These are phyloP conservation scores for Scheffersomyces titani DNA, from an alignment of 1,139 yeast genomes.

Conservation along the genomic window DNA sequence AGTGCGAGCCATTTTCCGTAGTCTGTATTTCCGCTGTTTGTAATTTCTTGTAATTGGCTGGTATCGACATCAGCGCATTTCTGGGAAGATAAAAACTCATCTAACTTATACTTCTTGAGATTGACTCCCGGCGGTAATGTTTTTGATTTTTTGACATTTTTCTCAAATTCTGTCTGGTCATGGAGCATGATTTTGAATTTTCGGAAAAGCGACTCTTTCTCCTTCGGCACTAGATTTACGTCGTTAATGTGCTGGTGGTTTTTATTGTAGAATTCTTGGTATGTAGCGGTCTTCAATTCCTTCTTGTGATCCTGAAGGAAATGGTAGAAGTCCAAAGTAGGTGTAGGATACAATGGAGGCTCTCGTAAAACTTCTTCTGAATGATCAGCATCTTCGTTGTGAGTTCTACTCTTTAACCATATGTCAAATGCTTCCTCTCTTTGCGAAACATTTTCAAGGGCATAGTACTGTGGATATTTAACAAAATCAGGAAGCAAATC, in stretches of 20 bases:
- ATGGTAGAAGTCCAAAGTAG: constrained; percentile 21
- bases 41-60: not conserved
- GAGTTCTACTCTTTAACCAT: constrained; percentile 26
- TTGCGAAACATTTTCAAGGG: constrained; percentile 17
- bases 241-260: constrained; percentile 17
- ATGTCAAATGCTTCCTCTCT: constrained; percentile 30
- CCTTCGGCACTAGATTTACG: constrained; percentile 13
- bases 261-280: constrained; percentile 26
- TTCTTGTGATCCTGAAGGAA: constrained; percentile 33
- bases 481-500: constrained; percentile 32
- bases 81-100: constrained; percentile 14
- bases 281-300: constrained; percentile 28
- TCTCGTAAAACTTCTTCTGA: constrained; percentile 1
- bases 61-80: not conserved
- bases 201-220: constrained; percentile 24
- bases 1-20: constrained; percentile 35
- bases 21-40: not conserved
- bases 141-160: constrained; percentile 19
- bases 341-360: constrained; percentile 24
- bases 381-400: not conserved
- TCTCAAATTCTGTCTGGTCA: constrained; percentile 29
- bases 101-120: constrained; percentile 28
- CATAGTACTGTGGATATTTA: constrained; percentile 31
- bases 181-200: constrained; percentile 24
- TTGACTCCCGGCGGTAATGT: constrained; percentile 20